Evolutionary conservation across 257 asterid genomes (phyloP).

Genomic region (Nyctanthes arbortristis): DNA sequence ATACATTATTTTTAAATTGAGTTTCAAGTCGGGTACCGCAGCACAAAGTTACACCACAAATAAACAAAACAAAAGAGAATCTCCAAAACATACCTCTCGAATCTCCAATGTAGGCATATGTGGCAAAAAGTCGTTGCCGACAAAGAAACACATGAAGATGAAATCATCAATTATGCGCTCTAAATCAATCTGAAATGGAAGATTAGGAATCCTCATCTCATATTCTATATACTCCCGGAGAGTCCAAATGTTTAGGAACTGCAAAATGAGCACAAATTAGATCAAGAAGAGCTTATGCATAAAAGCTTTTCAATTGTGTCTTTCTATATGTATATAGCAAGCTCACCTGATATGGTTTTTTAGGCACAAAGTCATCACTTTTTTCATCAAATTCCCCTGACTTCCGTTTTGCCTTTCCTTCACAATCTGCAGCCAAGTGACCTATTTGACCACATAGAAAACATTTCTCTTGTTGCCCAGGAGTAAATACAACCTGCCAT

Average conservation of each 20-base stretch:
- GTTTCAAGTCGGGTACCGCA: conserved; percentile 1
- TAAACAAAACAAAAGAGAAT: conserved; percentile 16
- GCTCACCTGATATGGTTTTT: conserved; percentile 89
- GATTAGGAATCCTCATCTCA: conserved; percentile 91
- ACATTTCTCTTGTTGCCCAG: conserved; percentile 97
- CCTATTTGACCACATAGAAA: conserved; percentile 98
- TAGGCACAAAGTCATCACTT: conserved; percentile 73
- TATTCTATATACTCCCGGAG: conserved; percentile 92
- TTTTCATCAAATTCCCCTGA: conserved; percentile 97
- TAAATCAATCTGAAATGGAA: conserved; percentile 72
- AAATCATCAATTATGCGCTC: conserved; percentile 91
- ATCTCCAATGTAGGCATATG: conserved; percentile 99
- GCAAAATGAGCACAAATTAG: conserved; percentile 35
- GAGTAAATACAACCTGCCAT: conserved; percentile 79
- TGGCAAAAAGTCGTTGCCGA: conserved; percentile 96
- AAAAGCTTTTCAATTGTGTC: conserved; percentile 9
- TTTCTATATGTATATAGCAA: conserved; percentile 1
- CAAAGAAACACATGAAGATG: conserved; percentile 95
- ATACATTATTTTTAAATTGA: conserved; percentile 7
- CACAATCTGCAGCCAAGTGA: conserved; percentile 84
- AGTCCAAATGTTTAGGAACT: conserved; percentile 94
- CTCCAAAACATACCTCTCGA: conserved; percentile 73
- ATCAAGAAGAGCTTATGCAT: conserved; percentile 11
- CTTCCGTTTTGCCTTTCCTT: conserved; percentile 95
- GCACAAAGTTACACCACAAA: conserved; percentile 11